Base-by-base conservation (phyloP, 805 yeast species). In the Tetrapisispora nanseiensis region DNA sequence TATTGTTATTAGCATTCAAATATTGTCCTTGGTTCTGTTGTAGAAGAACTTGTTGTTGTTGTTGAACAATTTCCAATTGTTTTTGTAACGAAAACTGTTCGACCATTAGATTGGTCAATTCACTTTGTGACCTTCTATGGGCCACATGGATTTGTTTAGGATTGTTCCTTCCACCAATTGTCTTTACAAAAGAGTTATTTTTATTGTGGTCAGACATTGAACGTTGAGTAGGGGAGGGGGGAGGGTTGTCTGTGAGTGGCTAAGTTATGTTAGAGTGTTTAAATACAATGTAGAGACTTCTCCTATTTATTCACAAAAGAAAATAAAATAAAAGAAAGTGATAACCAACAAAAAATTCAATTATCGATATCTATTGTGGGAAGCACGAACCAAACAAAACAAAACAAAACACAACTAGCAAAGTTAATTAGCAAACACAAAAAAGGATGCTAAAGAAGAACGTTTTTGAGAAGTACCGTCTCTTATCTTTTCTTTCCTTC, bases 71-170 rank as follows among this genome's bases (percentile, higher is more conserved):
- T 54, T 92, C 97, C 67, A 89, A 72, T 60, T 90, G 97, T 54
- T 90, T 87, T 63, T 92, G 97, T 45, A 92, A 71, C 27, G 70
- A 80, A 59, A 83, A 77, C 58, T 84, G 94, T 64, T 90, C 97
- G 55, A 86, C 71, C 95, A 90, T 90, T 50, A 90, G 69, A 42
- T 82, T 83, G 2, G 97, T 90, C 60, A 92, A 71, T 61, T 92
- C 98, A 51, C 89, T 78, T n/a, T 97, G 97, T 3, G 97, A 83
- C 46, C 95, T 75, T 56, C 97, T 76, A 57, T 92, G 97, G n/a
- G 97, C 97, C 50, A 90, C 87, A 65, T 87, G 94, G 46, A 92
- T 71, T 46, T 76, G 77, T 51, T 74, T 74, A 31, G 82, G 81
- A 43, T 62, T 62, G 46, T 68, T 68, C 32, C 61, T 66, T 15